These are phyloP conservation scores for carrot (Daucus carota) DNA, from an alignment of 129 eudicot genomes.

Conservation along the genomic window DH1_v3.0 NC_030382.2:48789501-48790000, in stretches of 20 bases:
- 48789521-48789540: background rate
- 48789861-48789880: slow-evolving; percentile 72
- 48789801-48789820: background rate
- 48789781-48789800: background rate
- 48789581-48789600: background rate
- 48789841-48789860: slow-evolving; percentile 76
- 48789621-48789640: background rate
- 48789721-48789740: slow-evolving; percentile 96
- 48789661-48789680: background rate
- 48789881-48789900: slow-evolving; percentile 63
- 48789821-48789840: background rate
- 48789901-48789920: slow-evolving; percentile 65
- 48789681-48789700: slow-evolving; percentile 69
- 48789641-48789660: background rate
- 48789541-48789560: background rate
- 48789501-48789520: background rate
- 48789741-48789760: slow-evolving; percentile 97
- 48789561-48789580: background rate
- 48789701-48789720: slow-evolving; percentile 77
- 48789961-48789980: slow-evolving; percentile 39
- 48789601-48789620: background rate
- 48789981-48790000: background rate
- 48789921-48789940: slow-evolving; percentile 64
- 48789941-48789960: slow-evolving; percentile 95
- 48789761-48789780: background rate